Evolutionary conservation across 2,329 filamentous ascomycete genomes (phyloP).

Genomic region (Cadophora sp.): DNA sequence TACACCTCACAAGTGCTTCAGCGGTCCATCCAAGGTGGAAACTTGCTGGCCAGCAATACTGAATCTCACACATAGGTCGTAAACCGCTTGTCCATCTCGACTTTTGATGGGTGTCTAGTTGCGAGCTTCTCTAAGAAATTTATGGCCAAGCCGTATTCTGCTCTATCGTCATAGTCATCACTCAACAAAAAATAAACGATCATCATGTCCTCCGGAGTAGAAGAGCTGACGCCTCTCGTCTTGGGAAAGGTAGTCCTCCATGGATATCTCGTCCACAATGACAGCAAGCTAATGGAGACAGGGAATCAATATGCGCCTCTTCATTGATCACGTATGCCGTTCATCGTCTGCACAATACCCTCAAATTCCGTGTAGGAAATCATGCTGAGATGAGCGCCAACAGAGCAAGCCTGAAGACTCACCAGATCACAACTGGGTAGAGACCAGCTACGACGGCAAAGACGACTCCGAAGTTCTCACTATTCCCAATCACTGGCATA

Average conservation of each 20-base stretch:
- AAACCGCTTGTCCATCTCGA: background rate
- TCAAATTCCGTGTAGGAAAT: background rate
- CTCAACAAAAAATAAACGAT: too few relatives aligned
- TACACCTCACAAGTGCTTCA: background rate
- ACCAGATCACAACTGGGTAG: constrained; percentile 21
- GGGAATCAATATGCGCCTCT: constrained; percentile 9
- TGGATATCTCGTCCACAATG: background rate
- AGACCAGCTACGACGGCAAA: constrained; percentile 22
- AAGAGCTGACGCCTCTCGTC: constrained; percentile 6
- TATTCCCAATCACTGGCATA: constrained; percentile 26
- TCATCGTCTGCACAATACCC: background rate
- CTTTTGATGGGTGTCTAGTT: background rate
- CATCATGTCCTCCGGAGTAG: constrained; percentile 1
- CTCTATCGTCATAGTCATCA: background rate
- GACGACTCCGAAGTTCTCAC: constrained; percentile 19
- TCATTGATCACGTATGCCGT: constrained; percentile 14
- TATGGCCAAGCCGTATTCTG: background rate
- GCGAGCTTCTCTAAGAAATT: background rate
- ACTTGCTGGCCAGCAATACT: background rate
- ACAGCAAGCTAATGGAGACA: background rate
- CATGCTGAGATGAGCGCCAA: background rate
- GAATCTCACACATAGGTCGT: background rate
- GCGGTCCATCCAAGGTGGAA: background rate
- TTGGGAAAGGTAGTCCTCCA: constrained; percentile 3
- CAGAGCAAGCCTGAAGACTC: constrained; percentile 22